These are phyloP conservation scores for Roridomyces roridus DNA, from an alignment of 768 basidiomycete genomes.

Conservation along the genomic window DNA sequence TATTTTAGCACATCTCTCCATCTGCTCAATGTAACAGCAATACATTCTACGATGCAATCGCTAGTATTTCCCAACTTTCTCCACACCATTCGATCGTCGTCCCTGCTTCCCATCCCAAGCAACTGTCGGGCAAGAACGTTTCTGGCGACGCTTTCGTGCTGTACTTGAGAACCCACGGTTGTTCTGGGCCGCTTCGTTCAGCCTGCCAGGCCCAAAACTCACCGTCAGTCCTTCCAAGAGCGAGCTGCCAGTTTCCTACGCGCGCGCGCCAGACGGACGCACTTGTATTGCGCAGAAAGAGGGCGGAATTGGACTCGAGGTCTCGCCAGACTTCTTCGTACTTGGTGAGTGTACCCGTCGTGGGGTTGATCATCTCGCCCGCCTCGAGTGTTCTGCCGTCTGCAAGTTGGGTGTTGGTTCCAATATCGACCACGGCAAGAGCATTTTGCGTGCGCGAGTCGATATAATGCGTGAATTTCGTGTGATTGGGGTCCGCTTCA, in stretches of 20 bases:
- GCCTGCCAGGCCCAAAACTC: slow-evolving; percentile 26
- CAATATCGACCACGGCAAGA: slow-evolving; percentile 31
- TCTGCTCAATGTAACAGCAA: slow-evolving; percentile 21
- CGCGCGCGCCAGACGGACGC: slow-evolving; percentile 19
- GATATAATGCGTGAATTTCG: slow-evolving; percentile 37
- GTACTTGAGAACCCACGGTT: slow-evolving; percentile 5
- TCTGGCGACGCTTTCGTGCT: neutral
- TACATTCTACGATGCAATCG: neutral
- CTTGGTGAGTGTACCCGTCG: slow-evolving; percentile 30
- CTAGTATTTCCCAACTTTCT: slow-evolving; percentile 5
- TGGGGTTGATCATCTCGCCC: slow-evolving; percentile 42
- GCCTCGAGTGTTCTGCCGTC: slow-evolving; percentile 37
- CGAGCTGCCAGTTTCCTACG: slow-evolving; percentile 20
- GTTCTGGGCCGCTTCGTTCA: neutral
- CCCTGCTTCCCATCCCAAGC: slow-evolving; percentile 2
- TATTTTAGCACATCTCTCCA: slow-evolving; percentile 10
- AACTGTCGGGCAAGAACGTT: slow-evolving; percentile 4
- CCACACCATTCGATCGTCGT: slow-evolving; percentile 9
- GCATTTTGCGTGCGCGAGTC: slow-evolving; percentile 38
- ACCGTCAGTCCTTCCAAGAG: neutral
- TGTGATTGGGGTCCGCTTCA: slow-evolving; percentile 21
- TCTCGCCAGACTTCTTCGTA: slow-evolving; percentile 43
- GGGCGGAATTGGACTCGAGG: slow-evolving; percentile 21
- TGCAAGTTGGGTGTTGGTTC: slow-evolving; percentile 31
- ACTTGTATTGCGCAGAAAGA: slow-evolving; percentile 13